phyloP scores from a whole-genome alignment of 1,284 basidiomycete genomes.

The Malassezia psittaci region DNA sequence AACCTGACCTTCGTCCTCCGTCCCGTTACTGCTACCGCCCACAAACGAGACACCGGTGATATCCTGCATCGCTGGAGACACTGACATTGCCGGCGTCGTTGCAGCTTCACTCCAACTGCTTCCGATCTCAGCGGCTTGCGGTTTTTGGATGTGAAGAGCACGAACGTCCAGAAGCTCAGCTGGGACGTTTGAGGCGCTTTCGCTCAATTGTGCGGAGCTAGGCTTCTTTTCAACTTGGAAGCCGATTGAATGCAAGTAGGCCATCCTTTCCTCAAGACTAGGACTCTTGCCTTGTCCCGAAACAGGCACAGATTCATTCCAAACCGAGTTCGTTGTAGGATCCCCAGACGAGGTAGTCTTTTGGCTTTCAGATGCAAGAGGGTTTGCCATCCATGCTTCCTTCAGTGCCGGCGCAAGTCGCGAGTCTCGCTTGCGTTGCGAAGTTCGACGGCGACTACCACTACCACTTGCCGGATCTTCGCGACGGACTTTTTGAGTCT shows the following conservation, averaged over 20 bases:
- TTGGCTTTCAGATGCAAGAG: too few relatives aligned
- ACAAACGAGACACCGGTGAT: neutral
- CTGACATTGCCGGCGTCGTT: neutral
- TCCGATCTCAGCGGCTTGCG: slow-evolving; percentile 5
- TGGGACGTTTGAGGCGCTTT: neutral
- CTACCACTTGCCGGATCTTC: too few relatives aligned
- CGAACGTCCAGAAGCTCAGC: neutral
- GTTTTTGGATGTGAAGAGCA: slow-evolving; percentile 3
- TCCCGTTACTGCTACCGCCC: neutral
- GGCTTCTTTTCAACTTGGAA: neutral
- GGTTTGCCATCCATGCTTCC: too few relatives aligned
- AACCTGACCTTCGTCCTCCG: neutral
- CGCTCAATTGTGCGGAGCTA: neutral
- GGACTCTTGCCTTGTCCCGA: neutral
- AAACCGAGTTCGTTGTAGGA: neutral
- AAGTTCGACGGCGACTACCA: too few relatives aligned
- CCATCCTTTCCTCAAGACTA: slow-evolving; percentile 1
- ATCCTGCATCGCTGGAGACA: neutral
- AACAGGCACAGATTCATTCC: neutral
- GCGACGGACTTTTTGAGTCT: too few relatives aligned
- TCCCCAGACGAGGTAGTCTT: too few relatives aligned
- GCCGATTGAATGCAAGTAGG: slow-evolving; percentile 2
- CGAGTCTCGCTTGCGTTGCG: too few relatives aligned
- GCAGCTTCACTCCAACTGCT: slow-evolving; percentile 7
- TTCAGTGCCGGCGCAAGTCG: too few relatives aligned